Percentiles rank a stretch among this genome's conserved stretches.
These are phyloP conservation scores for Lunasporangiospora selenospora DNA, from an alignment of 192 early-diverging fungal species.

Conservation along the genomic window DNA sequence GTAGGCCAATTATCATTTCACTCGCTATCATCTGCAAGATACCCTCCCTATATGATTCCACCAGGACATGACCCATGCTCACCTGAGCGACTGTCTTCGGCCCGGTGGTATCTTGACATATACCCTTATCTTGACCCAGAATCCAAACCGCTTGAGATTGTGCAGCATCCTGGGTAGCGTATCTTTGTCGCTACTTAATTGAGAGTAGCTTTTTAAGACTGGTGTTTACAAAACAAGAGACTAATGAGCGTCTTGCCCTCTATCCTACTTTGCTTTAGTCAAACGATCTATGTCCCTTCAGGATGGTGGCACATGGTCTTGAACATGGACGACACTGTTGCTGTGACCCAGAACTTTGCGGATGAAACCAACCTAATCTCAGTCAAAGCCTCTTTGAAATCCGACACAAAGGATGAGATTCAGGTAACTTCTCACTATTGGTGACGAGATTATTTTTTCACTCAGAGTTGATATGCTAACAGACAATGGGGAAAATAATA, in stretches of 20 bases:
- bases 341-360: slow-evolving; percentile 52
- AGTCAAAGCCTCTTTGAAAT: slow-evolving; percentile 21
- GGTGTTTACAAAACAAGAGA: neutral
- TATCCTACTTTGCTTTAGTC: slow-evolving; percentile 5
- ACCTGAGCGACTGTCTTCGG: slow-evolving; percentile 28
- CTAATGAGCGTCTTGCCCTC: neutral
- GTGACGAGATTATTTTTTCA: too few relatives aligned
- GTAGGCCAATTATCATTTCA: neutral
- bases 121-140: slow-evolving; percentile 49
- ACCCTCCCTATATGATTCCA: slow-evolving; percentile 45
- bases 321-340: slow-evolving; percentile 51
- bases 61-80: slow-evolving; percentile 45
- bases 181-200: neutral
- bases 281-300: slow-evolving; percentile 56
- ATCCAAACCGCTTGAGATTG: slow-evolving; percentile 45
- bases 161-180: slow-evolving; percentile 51
- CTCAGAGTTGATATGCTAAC: too few relatives aligned
- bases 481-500: too few relatives aligned
- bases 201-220: neutral
- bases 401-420: neutral
- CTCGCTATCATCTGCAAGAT: slow-evolving; percentile 15
- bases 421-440: too few relatives aligned
- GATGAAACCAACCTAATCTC: slow-evolving; percentile 37
- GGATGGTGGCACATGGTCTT: slow-evolving; percentile 57
- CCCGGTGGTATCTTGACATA: slow-evolving; percentile 57